Evolutionary conservation across 306 rosid genomes (phyloP).

Genomic region (Dryas octopetala): DNA sequence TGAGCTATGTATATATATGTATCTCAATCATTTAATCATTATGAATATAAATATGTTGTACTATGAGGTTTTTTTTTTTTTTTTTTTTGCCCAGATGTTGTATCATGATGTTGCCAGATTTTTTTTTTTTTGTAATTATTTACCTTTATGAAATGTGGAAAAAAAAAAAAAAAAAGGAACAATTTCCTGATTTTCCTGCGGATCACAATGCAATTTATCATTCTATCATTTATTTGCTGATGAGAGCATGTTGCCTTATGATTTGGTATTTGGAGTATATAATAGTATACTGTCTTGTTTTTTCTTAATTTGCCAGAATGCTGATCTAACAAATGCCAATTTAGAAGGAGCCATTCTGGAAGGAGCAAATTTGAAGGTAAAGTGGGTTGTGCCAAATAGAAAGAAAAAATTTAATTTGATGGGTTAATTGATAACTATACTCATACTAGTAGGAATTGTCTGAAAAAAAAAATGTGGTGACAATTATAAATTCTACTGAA

Average conservation of each 20-base stretch:
- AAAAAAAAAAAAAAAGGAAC: neutral
- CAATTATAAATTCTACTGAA: neutral
- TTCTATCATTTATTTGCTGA: neutral
- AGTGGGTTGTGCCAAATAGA: conserved; percentile 7
- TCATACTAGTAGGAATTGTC: neutral
- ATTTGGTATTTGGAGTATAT: neutral
- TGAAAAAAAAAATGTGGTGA: neutral
- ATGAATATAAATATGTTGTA: neutral
- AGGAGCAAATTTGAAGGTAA: conserved; percentile 97
- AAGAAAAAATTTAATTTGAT: neutral
- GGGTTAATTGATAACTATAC: neutral
- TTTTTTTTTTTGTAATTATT: neutral
- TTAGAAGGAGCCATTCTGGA: conserved; percentile 86
- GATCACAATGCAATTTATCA: neutral
- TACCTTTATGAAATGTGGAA: neutral
- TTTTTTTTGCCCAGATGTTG: neutral
- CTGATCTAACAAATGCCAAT: conserved; percentile 91
- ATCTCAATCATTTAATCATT: neutral
- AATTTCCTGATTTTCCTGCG: neutral
- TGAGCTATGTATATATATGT: neutral
- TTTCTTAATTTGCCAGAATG: conserved; percentile 54
- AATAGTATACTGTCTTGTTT: conserved; percentile 15
- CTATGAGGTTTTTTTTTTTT: neutral
- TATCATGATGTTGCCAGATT: neutral
- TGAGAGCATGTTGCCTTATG: neutral